Conservation (phyloP, 768 basidiomycete genomes). For the Boletus sp. region DNA sequence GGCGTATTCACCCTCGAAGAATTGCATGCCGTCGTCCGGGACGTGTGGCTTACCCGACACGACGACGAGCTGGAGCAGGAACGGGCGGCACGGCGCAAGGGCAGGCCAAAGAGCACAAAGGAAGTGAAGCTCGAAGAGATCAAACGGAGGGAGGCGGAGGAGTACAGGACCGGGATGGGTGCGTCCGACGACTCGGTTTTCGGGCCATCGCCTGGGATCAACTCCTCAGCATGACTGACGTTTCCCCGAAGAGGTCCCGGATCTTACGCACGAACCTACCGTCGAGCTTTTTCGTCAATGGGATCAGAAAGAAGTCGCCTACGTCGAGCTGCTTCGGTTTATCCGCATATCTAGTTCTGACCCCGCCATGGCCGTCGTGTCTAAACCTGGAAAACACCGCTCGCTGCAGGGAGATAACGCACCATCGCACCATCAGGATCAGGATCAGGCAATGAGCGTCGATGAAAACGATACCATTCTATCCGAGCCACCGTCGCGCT, state of each 20-base stretch:
- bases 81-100: constrained; percentile 59
- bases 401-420: constrained; percentile 25
- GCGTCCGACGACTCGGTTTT: constrained; percentile 23
- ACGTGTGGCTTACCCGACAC: constrained; percentile 73
- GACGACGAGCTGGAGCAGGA: constrained; percentile 67
- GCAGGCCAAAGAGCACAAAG: constrained; percentile 69
- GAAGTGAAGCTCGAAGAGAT: constrained; percentile 69
- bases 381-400: constrained; percentile 60
- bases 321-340: constrained; percentile 68
- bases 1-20: constrained; percentile 58
- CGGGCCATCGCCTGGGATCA: not conserved
- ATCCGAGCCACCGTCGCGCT: constrained; percentile 31
- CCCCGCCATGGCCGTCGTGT: constrained; percentile 47
- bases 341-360: constrained; percentile 67
- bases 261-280: constrained; percentile 70
- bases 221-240: not conserved
- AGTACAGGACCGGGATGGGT: constrained; percentile 83
- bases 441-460: constrained; percentile 25
- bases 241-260: constrained; percentile 60
- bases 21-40: constrained; percentile 60
- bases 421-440: constrained; percentile 11
- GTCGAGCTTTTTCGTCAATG: constrained; percentile 72
- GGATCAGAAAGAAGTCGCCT: constrained; percentile 76
- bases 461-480: constrained; percentile 28
- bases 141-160: constrained; percentile 65